A percentile compares a stretch with the other conserved stretches of the same genome.
Evolutionary conservation across 129 eudicot species (phyloP).

Genomic region (carrot (Daucus carota)): DNA sequence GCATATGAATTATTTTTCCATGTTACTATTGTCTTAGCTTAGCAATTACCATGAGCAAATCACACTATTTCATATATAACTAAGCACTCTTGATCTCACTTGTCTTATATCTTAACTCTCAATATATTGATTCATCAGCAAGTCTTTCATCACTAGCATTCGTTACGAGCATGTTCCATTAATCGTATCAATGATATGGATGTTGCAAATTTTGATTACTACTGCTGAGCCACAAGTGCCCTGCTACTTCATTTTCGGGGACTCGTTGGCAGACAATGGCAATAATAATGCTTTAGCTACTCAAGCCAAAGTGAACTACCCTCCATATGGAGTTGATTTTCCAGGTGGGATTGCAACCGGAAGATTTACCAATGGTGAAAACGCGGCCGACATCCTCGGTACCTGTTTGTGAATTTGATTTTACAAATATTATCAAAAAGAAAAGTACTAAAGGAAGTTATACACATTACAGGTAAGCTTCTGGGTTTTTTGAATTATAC

Average conservation of each 20-base stretch:
- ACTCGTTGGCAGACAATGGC: conserved; percentile 6
- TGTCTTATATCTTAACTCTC: too few relatives aligned
- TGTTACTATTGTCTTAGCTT: too few relatives aligned
- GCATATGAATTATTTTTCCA: too few relatives aligned
- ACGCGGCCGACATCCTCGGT: not conserved
- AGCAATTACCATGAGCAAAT: too few relatives aligned
- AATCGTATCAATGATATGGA: not conserved
- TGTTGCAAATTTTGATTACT: too few relatives aligned
- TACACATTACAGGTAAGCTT: conserved; percentile 10
- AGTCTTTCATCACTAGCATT: not conserved
- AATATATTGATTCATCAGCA: not conserved
- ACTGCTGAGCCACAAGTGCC: conserved; percentile 11
- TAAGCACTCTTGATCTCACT: too few relatives aligned
- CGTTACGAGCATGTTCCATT: not conserved
- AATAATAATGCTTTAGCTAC: not conserved
- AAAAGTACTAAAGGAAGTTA: too few relatives aligned
- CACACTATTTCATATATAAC: too few relatives aligned
- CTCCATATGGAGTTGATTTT: conserved; percentile 10
- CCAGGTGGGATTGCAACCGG: conserved; percentile 3
- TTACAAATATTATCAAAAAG: too few relatives aligned
- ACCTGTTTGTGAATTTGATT: not conserved
- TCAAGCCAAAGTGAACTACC: conserved; percentile 2
- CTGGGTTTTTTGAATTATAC: conserved; percentile 22
- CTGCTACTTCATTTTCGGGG: conserved; percentile 12
- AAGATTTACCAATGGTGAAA: conserved; percentile 8